phyloP scores from a whole-genome alignment of 2,329 filamentous ascomycete genomes.

The Penicillium sp. region DNA sequence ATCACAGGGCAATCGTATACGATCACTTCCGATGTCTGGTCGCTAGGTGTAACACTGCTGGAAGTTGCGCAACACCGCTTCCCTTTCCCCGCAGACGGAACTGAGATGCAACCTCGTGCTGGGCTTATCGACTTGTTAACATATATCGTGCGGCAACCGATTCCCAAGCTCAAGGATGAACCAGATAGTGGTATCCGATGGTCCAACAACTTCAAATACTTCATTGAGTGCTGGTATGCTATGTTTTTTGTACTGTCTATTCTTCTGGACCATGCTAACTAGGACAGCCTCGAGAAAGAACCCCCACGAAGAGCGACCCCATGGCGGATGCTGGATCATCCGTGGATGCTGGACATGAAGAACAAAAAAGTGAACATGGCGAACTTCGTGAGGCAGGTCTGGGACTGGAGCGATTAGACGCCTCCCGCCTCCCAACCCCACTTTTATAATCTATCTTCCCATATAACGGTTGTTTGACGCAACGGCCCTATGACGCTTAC shows the following conservation, averaged over 20 bases:
- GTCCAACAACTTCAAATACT: constrained; percentile 98
- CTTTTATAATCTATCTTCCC: constrained; percentile 13
- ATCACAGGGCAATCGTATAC: constrained; percentile 98
- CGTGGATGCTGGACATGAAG: constrained; percentile 98
- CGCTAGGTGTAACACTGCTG: constrained; percentile 92
- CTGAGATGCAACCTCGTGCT: constrained; percentile 90
- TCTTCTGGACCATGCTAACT: constrained; percentile 16
- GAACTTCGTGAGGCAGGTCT: constrained; percentile 90
- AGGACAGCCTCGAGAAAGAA: constrained; percentile 85
- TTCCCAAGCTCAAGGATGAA: constrained; percentile 95
- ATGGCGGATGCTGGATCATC: constrained; percentile 98
- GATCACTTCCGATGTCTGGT: constrained; percentile 99
- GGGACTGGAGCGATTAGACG: constrained; percentile 83
- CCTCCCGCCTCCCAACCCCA: constrained; percentile 9
- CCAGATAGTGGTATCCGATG: constrained; percentile 86
- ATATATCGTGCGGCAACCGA: constrained; percentile 94
- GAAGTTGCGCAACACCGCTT: constrained; percentile 99
- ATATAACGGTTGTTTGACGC: constrained; percentile 27
- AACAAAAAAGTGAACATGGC: constrained; percentile 97
- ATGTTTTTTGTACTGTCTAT: background rate
- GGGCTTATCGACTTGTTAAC: constrained; percentile 94
- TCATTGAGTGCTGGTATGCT: constrained; percentile 94
- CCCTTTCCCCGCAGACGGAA: constrained; percentile 95
- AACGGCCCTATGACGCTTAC: constrained; percentile 31
- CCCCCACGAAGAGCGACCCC: constrained; percentile 84